Conservation (phyloP, 495 filamentous ascomycete genomes). For the Annulohypoxylon maeteangense region DNA sequence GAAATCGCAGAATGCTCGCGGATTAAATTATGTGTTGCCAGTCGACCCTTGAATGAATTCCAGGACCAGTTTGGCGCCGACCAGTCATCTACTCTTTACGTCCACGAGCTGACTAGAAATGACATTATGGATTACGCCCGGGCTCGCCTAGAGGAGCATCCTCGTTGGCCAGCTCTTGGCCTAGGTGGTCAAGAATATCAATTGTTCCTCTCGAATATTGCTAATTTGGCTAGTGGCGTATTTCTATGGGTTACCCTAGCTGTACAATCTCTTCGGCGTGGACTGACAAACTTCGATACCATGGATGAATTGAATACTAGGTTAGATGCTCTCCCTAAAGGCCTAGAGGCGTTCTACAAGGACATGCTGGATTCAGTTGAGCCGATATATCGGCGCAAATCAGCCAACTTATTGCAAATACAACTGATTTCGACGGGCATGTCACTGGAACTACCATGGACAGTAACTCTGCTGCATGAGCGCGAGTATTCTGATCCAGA, state of each 20-base stretch:
- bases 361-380: neutral
- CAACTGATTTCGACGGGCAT: neutral
- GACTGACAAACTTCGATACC: neutral
- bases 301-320: neutral
- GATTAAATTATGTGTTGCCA: conserved; percentile 56
- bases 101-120: conserved; percentile 14
- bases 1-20: neutral
- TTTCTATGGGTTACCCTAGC: neutral
- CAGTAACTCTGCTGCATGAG: neutral
- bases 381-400: neutral
- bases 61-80: conserved; percentile 48
- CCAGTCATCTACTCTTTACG: neutral
- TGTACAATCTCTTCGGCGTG: neutral
- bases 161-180: conserved; percentile 11
- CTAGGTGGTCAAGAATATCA: neutral
- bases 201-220: neutral
- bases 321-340: neutral
- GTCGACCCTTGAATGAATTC: conserved; percentile 60
- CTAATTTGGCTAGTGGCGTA: neutral
- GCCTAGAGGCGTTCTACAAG: neutral
- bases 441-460: neutral
- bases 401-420: neutral
- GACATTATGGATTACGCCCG: conserved; percentile 12
- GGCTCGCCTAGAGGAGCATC: conserved; percentile 14
- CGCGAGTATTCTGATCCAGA: neutral